These are phyloP conservation scores for Helichrysum umbraculigerum DNA, from an alignment of 129 eudicot genomes.

Conservation along the genomic window DNA sequence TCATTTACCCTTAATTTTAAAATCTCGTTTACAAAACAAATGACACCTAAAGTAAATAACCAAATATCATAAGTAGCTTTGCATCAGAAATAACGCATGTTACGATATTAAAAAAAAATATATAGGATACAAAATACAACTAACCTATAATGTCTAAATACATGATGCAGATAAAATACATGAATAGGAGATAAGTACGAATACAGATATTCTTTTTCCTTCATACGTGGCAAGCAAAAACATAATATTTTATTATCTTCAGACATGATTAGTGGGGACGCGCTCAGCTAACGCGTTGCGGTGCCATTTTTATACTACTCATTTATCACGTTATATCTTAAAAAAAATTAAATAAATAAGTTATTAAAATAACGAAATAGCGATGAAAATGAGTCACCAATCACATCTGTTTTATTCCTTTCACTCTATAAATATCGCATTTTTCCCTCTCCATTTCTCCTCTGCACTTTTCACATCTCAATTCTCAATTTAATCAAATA, in stretches of 20 bases:
- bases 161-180: too few species aligned
- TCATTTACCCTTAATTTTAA: too few species aligned
- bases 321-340: conserved; percentile 15
- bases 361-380: neutral
- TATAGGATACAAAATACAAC: too few species aligned
- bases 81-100: too few species aligned
- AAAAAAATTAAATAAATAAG: neutral
- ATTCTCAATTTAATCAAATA: neutral
- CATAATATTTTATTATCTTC: neutral
- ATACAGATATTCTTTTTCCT: neutral
- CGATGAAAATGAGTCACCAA: conserved; percentile 20
- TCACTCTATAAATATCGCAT: neutral
- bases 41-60: too few species aligned
- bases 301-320: neutral
- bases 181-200: neutral
- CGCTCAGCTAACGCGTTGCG: conserved; percentile 4
- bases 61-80: too few species aligned
- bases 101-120: too few species aligned
- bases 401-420: conserved; percentile 1
- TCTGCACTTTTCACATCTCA: neutral
- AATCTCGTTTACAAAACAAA: too few species aligned
- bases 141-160: neutral
- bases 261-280: neutral
- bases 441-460: neutral
- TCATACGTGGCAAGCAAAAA: neutral